phyloP scores from a whole-genome alignment of 108 stramenopile species.

The Nannochloropsis gaditana region DNA sequence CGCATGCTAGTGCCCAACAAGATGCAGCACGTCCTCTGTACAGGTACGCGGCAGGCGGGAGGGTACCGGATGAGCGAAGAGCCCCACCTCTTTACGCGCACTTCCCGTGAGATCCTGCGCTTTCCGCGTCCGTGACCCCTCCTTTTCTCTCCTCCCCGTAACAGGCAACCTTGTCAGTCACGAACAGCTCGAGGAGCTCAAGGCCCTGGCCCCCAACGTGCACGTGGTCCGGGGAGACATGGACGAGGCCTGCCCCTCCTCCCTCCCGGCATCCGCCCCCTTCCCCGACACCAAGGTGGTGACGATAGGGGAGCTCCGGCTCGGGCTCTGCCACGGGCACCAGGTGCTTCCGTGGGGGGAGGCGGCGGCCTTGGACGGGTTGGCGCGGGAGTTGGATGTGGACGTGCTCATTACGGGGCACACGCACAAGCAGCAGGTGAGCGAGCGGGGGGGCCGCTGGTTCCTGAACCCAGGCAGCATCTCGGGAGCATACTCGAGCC shows the following conservation, averaged over 20 bases:
- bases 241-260: constrained; percentile 56
- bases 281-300: constrained; percentile 83
- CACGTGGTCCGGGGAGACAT: constrained; percentile 84
- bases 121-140: background rate
- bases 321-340: constrained; percentile 79
- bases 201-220: constrained; percentile 80
- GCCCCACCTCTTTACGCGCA: background rate
- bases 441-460: constrained; percentile 70
- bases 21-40: constrained; percentile 96
- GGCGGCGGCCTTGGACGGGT: constrained; percentile 62
- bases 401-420: constrained; percentile 93
- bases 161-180: constrained; percentile 68
- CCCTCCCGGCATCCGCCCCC: constrained; percentile 14
- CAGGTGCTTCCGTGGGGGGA: constrained; percentile 77
- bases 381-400: constrained; percentile 70
- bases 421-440: constrained; percentile 81
- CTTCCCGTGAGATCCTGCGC: background rate
- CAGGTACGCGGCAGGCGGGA: constrained; percentile 46
- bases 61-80: background rate
- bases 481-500: constrained; percentile 75
- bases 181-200: constrained; percentile 80
- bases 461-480: constrained; percentile 90
- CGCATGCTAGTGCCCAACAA: constrained; percentile 94
- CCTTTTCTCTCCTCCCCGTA: background rate
- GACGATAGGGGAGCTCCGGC: constrained; percentile 79